phyloP scores from a whole-genome alignment of 371 early-diverging fungal genomes.

The Apophysomyces trapeziformis region DNA sequence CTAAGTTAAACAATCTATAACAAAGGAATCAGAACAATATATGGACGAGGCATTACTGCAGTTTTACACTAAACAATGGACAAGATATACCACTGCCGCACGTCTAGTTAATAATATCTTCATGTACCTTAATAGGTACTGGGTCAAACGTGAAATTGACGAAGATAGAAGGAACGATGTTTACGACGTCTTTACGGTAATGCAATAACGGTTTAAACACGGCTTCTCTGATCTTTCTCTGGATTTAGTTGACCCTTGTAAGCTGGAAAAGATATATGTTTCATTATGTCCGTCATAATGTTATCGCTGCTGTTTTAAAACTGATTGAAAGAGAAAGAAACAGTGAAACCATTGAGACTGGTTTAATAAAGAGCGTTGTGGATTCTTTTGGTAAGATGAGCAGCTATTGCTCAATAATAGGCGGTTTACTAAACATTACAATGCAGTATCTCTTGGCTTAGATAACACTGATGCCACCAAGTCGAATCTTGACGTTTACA shows the following conservation, averaged over 20 bases:
- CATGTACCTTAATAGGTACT: constrained; percentile 94
- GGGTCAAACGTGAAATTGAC: constrained; percentile 95
- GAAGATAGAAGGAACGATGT: constrained; percentile 86
- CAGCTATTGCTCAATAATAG: background rate
- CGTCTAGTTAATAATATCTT: constrained; percentile 90
- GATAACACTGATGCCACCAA: constrained; percentile 82
- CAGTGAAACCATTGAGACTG: constrained; percentile 89
- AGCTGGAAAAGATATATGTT: constrained; percentile 91
- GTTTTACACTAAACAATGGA: constrained; percentile 91
- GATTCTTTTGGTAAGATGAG: constrained; percentile 79
- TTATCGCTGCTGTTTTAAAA: constrained; percentile 84
- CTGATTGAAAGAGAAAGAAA: constrained; percentile 86
- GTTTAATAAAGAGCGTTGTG: constrained; percentile 84
- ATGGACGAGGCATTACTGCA: constrained; percentile 83
- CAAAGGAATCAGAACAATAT: constrained; percentile 61
- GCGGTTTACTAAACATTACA: background rate
- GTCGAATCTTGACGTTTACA: constrained; percentile 86
- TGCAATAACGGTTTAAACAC: constrained; percentile 23
- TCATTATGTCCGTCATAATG: constrained; percentile 72
- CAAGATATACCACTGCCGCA: constrained; percentile 83
- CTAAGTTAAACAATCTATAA: constrained; percentile 10
- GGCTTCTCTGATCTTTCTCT: background rate
- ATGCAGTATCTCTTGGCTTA: constrained; percentile 79
- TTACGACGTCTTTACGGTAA: constrained; percentile 93
- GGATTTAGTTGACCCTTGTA: constrained; percentile 74